Evolutionary conservation across 768 basidiomycete genomes (phyloP).

Genomic region (Agrocybe pediades): DNA sequence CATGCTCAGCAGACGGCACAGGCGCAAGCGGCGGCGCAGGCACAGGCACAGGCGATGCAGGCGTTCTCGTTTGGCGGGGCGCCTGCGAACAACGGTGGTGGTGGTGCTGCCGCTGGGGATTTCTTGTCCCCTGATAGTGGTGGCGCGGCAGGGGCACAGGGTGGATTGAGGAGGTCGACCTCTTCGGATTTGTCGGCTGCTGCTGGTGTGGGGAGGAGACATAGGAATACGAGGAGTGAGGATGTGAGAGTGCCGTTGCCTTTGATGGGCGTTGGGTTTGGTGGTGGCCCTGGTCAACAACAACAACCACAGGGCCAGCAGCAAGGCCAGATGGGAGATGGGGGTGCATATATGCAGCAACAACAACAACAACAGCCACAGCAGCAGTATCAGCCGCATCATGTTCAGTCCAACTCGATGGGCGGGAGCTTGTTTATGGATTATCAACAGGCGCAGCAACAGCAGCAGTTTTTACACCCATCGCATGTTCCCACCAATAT

Average conservation of each 20-base stretch:
- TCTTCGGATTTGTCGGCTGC: slow-evolving; percentile 42
- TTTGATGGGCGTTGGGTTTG: slow-evolving; percentile 1
- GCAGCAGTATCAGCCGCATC: slow-evolving; percentile 17
- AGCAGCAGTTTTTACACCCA: slow-evolving; percentile 6
- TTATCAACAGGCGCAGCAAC: background rate
- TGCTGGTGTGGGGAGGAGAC: slow-evolving; percentile 35
- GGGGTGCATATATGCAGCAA: background rate
- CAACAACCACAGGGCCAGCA: background rate
- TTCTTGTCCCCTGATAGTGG: slow-evolving; percentile 35
- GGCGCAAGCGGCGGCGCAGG: slow-evolving; percentile 35
- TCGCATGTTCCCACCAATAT: slow-evolving; percentile 5
- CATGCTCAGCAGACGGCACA: slow-evolving; percentile 26
- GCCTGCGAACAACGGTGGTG: slow-evolving; percentile 1
- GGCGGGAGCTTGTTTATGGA: background rate
- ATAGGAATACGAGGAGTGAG: slow-evolving; percentile 62
- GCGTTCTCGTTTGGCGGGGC: slow-evolving; percentile 31
- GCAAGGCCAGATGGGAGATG: background rate
- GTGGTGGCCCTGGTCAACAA: slow-evolving; percentile 3
- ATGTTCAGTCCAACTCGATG: slow-evolving; percentile 18
- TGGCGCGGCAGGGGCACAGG: background rate
- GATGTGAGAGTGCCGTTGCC: slow-evolving; percentile 41
- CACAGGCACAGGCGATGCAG: slow-evolving; percentile 21
- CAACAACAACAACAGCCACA: slow-evolving; percentile 9
- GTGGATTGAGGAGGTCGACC: slow-evolving; percentile 48
- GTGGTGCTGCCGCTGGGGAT: slow-evolving; percentile 7